phyloP scores from a whole-genome alignment of 148 eudicot genomes.

The Cornus suecica region DNA sequence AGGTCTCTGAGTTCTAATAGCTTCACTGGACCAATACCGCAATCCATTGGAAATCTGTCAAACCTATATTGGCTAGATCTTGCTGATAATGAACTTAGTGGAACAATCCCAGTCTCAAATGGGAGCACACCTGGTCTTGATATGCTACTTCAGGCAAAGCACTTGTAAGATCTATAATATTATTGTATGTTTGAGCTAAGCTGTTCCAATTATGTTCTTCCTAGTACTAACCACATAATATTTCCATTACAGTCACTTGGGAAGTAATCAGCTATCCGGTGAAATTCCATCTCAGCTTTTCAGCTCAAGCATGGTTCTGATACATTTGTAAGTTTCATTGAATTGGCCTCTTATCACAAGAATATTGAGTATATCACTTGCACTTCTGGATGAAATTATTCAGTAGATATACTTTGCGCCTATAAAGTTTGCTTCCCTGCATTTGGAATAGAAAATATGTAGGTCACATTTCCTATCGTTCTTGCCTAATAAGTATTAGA shows the following conservation, averaged over 20 bases:
- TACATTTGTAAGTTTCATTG: constrained; percentile 56
- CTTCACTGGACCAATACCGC: constrained; percentile 59
- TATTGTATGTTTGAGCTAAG: neutral
- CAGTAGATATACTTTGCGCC: neutral
- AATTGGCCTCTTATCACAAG: neutral
- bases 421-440: no score
- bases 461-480: neutral
- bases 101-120: constrained; percentile 57
- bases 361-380: neutral
- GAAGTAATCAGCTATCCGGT: constrained; percentile 64
- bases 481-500: neutral
- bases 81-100: constrained; percentile 53
- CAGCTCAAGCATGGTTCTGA: constrained; percentile 47
- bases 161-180: constrained; percentile 41
- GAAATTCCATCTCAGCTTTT: constrained; percentile 47
- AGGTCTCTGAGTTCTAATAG: constrained; percentile 65
- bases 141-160: constrained; percentile 44
- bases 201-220: neutral
- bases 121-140: constrained; percentile 63
- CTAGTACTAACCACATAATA: neutral
- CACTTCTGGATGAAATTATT: no score
- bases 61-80: constrained; percentile 63
- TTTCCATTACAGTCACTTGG: constrained; percentile 46
- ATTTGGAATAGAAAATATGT: neutral
- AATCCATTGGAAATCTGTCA: constrained; percentile 35